Conservation (phyloP, 176 grass and related monocot species). For the Triticum turgidum region DNA sequence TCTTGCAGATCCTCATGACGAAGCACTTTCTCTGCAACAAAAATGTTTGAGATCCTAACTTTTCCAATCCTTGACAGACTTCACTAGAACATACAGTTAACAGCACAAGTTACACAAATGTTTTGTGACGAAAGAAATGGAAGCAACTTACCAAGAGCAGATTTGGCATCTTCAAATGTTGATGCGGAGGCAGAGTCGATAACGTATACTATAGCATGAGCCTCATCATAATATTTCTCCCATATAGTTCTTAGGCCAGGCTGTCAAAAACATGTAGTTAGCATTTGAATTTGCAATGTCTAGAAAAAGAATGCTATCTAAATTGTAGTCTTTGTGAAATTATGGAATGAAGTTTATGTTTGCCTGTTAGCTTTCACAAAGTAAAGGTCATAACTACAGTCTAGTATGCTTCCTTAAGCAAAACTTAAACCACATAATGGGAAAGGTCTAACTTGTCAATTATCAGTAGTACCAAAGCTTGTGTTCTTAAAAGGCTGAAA, state of each 20-base stretch:
- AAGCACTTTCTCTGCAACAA: conserved; percentile 81
- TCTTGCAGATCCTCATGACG: conserved; percentile 81
- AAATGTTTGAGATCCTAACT: conserved; percentile 1
- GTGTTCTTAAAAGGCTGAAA: not conserved
- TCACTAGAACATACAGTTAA: conserved; percentile 16
- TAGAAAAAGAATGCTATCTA: not conserved
- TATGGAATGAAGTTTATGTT: not conserved
- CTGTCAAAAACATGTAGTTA: conserved; percentile 44
- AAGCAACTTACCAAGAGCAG: conserved; percentile 75
- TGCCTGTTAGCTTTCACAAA: conserved; percentile 1
- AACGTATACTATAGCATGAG: conserved; percentile 95
- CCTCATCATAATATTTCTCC: conserved; percentile 99
- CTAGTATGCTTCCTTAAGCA: not conserved
- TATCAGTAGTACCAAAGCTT: not conserved
- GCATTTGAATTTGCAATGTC: not conserved
- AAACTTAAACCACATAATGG: conserved; percentile 10
- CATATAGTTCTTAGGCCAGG: conserved; percentile 90
- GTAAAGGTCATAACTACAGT: not conserved
- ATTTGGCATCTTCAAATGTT: conserved; percentile 90
- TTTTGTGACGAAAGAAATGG: conserved; percentile 29
- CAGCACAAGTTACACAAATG: not conserved
- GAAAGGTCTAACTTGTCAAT: not conserved
- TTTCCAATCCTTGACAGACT: conserved; percentile 10
- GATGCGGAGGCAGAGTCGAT: conserved; percentile 78
- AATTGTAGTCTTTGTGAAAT: not conserved